A percentile compares a stretch with the other conserved stretches of the same genome.
These are phyloP conservation scores for Penicillium steckii DNA, from an alignment of 495 filamentous ascomycete genomes.

Conservation along the genomic window DNA sequence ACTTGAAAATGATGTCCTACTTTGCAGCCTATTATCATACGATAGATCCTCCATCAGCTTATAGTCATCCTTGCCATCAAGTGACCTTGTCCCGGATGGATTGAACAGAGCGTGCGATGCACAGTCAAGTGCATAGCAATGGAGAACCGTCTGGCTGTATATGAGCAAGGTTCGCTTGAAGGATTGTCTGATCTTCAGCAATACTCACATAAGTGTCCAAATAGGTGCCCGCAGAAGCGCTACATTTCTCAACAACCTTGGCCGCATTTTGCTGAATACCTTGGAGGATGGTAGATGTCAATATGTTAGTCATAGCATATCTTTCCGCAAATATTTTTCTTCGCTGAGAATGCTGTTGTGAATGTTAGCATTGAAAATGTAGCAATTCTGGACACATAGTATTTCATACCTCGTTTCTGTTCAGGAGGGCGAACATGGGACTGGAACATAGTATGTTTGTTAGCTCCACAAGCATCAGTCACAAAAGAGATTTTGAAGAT, in stretches of 20 bases:
- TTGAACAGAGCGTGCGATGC: neutral
- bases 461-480: too few relatives aligned
- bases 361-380: neutral
- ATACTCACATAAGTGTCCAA: neutral
- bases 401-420: neutral
- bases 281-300: neutral
- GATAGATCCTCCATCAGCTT: neutral
- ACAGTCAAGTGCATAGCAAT: slow-evolving; percentile 1
- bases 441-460: too few relatives aligned
- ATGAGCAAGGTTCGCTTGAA: neutral
- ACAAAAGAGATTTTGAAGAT: too few relatives aligned
- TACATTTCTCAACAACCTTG: neutral
- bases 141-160: neutral
- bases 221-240: neutral
- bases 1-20: neutral
- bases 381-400: neutral
- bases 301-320: neutral
- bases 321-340: neutral
- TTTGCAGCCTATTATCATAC: neutral
- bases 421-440: neutral
- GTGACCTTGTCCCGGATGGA: neutral
- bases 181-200: neutral
- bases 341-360: neutral
- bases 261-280: neutral
- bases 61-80: neutral